phyloP scores from a whole-genome alignment of 176 grass and related monocot genomes.

The Oryza australiensis region DNA sequence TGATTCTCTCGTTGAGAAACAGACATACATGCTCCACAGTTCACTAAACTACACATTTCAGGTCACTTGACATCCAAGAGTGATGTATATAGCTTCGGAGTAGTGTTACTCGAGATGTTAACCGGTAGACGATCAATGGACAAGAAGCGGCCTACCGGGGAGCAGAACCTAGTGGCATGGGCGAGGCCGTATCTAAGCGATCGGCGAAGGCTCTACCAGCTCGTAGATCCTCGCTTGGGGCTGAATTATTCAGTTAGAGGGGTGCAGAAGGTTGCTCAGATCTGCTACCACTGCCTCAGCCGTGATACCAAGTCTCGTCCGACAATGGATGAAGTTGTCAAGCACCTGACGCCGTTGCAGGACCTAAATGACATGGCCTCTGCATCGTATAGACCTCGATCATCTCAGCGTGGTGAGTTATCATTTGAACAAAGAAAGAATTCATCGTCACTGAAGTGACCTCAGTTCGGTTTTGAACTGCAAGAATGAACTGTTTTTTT shows the following conservation, averaged over 20 bases:
- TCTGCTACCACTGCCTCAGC: constrained; percentile 75
- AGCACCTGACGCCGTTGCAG: constrained; percentile 64
- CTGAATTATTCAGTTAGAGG: constrained; percentile 86
- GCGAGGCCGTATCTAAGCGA: constrained; percentile 76
- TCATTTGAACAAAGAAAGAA: background rate
- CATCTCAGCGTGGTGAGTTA: constrained; percentile 68
- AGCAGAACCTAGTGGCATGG: constrained; percentile 87
- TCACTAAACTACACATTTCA: constrained; percentile 41
- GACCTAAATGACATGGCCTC: constrained; percentile 78
- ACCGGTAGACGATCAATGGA: constrained; percentile 86
- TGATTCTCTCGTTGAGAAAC: constrained; percentile 1
- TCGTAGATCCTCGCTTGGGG: constrained; percentile 88
- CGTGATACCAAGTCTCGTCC: constrained; percentile 72
- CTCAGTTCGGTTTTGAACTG: background rate
- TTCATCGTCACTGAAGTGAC: background rate
- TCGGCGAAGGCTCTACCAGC: constrained; percentile 71
- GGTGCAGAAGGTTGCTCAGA: constrained; percentile 75
- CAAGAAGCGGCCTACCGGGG: constrained; percentile 75
- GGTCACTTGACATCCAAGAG: constrained; percentile 94
- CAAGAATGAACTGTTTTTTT: no score
- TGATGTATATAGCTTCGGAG: constrained; percentile 87
- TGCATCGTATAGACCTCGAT: constrained; percentile 52
- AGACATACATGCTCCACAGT: background rate
- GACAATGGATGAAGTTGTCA: constrained; percentile 76
- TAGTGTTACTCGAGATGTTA: constrained; percentile 86